Evolutionary conservation across 2,329 filamentous ascomycete species (phyloP).

Genomic region (Tolypocladium inflatum): DNA sequence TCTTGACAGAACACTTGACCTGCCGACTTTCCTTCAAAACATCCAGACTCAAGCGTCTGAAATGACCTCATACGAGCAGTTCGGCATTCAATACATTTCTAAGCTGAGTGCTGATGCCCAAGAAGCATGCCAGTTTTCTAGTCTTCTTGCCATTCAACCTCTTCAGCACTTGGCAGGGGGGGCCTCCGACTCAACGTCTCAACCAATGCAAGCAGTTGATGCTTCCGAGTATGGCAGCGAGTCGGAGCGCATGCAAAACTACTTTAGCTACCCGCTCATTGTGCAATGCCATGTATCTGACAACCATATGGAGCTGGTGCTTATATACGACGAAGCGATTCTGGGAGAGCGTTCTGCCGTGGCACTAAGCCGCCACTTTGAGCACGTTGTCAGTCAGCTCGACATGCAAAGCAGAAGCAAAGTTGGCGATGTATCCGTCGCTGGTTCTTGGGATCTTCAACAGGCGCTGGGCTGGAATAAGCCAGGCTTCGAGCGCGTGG

Average conservation of each 20-base stretch:
- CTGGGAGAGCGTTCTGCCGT: not conserved
- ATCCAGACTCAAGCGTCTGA: constrained; percentile 8
- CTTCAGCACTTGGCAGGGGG: not conserved
- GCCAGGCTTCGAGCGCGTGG: not conserved
- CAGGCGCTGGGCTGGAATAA: not conserved
- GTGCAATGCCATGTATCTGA: not conserved
- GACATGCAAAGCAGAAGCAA: not conserved
- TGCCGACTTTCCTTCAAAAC: constrained; percentile 5
- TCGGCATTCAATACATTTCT: constrained; percentile 7
- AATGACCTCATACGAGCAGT: constrained; percentile 9
- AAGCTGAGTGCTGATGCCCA: not conserved
- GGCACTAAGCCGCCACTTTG: not conserved
- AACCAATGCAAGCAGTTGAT: too few species aligned
- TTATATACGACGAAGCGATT: constrained; percentile 1
- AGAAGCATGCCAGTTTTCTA: constrained; percentile 2
- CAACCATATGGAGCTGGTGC: not conserved
- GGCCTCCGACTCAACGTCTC: not conserved
- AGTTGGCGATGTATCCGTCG: not conserved
- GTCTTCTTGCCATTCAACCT: not conserved
- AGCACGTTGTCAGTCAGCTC: not conserved
- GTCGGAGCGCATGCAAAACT: not conserved
- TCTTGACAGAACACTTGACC: not conserved
- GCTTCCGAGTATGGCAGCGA: not conserved
- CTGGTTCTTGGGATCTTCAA: not conserved
- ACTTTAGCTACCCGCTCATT: constrained; percentile 3